Evolutionary conservation across 1,284 basidiomycete genomes (phyloP), one percentile per base, ranked within the genome.

Genomic region (Leccinum fuscescens): DNA sequence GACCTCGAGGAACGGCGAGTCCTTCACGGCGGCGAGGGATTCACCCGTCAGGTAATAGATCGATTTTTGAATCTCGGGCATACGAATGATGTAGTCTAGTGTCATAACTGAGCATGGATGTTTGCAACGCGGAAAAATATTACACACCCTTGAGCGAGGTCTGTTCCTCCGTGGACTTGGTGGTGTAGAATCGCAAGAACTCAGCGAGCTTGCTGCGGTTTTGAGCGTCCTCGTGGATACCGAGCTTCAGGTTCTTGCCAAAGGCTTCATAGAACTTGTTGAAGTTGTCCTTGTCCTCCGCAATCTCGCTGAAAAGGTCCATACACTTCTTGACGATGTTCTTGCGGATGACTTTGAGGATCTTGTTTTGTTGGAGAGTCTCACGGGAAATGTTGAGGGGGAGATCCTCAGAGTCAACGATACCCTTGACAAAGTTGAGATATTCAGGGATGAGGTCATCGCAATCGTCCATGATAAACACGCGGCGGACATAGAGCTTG

Each of bases 391-490:
- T 98, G 88, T 99, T 99, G 76, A 99, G 92, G 51, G 96, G 96
- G 27, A 99, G 88, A 79, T 99, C 96, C 83, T 99, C 97, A 42
- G 96, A 99, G 84, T 99, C 97, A 79, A 99, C 97, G 74, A 97
- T 96, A 85, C 92, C 95, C 88, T 98, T 98, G 81, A 98, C 89
- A 76, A 99, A 99, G 88, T 98, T 99, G 79, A 99, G 94, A 86
- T 99, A 99, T 80, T 99, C 97, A 72, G 97, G 97, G 75, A 99
- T 98, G 76, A 99, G 83, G 74, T 99, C 97, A 82, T 99, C 97
- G 78, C 96, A 98, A 82, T 99, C 96, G 80, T 99, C 96, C 93
- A 97, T 98, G 86, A 99, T 99, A 85, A 99, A 99, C 72, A 99
- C 96, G 63, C 97, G 94, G 82, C 97, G 95, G 71, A 99, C 97